Evolutionary conservation across 108 stramenopile species (phyloP), one percentile per base, ranked within the genome.

Genomic region (Nitzschia sp.): DNA sequence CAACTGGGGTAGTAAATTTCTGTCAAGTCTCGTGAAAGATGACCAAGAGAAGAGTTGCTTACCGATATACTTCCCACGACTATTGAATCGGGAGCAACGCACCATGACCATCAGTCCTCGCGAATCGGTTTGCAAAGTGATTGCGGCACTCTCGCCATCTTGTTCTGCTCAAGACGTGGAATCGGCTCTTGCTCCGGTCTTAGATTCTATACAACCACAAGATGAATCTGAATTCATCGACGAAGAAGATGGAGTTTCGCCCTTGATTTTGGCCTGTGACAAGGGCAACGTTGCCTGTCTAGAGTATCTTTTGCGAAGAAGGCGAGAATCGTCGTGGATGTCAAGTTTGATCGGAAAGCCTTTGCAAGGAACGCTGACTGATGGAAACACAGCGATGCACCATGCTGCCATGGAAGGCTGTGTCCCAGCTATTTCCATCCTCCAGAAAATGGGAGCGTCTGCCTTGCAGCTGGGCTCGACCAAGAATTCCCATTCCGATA

Each of bases 261-360:
- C 90, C 29, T 68, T 88, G 5, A 80, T 86, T 74, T 24, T 88
- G 36, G 85, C 87, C 29, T 88, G 90, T 54, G 87, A 91, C 59
- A 80, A 76, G 70, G 68, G 68, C 28, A 68, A 77, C 32, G 31
- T 66, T 17, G 29, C 47, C n/a, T 76, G 75, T 30, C 66, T 83
- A 15, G 18, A 71, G 30, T 83, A 72, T 36, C 48, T 78, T 2
- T 25, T 28, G 29, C 11, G 42, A 30, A 56, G 58, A 19, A 0
- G n/a, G 24, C 5, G 33, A 11, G 38, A 55, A 11, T 71, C 51
- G 24, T 13, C 49, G 2, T 53, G 49, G 3, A 49, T 33, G 30
- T 24, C 34, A 26, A 48, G 17, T 11, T 35, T 61, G 13, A 64
- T 76, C 35, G 75, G 75, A 33, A 55, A 48, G 17, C 75, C 75